A percentile compares a stretch with the other conserved stretches of the same genome.
Conservation (phyloP, 345 rosid species). For the Eucalyptus marginata region DNA sequence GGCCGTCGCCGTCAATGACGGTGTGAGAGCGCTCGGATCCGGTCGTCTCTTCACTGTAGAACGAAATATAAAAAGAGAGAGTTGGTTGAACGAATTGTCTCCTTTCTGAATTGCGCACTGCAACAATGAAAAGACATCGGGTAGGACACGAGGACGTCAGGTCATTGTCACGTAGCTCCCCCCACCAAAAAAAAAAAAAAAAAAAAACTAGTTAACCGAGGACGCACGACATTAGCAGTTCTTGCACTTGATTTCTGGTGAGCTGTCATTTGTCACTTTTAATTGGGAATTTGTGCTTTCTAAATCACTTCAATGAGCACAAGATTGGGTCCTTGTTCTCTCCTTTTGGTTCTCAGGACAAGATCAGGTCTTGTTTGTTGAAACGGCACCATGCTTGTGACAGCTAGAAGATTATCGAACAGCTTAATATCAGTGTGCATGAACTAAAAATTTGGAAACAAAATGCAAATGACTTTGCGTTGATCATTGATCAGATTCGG, state of each 20-base stretch:
- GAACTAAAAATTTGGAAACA: neutral
- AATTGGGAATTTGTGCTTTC: neutral
- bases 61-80: neutral
- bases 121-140: too few relatives aligned
- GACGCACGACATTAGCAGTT: neutral
- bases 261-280: neutral
- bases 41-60: neutral
- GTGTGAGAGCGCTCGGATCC: neutral
- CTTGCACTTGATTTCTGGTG: neutral
- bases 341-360: neutral
- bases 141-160: accelerated
- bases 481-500: neutral
- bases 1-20: neutral
- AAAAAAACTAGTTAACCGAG: neutral
- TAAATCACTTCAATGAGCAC: neutral
- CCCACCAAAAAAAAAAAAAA: too few relatives aligned
- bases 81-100: neutral
- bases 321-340: neutral
- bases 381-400: neutral
- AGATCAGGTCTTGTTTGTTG: neutral
- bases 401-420: neutral
- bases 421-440: neutral
- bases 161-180: neutral
- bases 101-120: too few relatives aligned
- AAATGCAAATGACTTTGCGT: neutral